phyloP scores from a whole-genome alignment of 1,284 basidiomycete species.

The Spongispora temasekensis region DNA sequence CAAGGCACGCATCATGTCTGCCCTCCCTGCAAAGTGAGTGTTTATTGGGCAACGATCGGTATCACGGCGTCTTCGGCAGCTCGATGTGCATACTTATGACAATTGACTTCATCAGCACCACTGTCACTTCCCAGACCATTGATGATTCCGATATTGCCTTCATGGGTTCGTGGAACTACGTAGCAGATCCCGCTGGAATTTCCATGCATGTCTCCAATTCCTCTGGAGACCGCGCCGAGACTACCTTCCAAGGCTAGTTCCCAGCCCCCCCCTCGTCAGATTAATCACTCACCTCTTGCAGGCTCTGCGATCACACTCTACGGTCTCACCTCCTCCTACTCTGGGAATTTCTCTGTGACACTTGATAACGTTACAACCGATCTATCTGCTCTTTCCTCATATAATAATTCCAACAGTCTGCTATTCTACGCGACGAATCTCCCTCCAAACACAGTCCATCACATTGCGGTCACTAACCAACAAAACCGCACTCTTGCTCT shows the following conservation, averaged over 20 bases:
- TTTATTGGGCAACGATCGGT: constrained; percentile 12
- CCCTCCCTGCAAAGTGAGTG: constrained; percentile 38
- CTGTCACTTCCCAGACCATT: constrained; percentile 38
- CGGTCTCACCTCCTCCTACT: constrained; percentile 54
- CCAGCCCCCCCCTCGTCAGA: constrained; percentile 15
- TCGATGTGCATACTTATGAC: constrained; percentile 19
- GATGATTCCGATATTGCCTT: constrained; percentile 46
- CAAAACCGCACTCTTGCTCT: constrained; percentile 50
- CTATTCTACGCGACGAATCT: constrained; percentile 67
- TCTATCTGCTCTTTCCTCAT: constrained; percentile 44
- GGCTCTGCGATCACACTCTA: constrained; percentile 60
- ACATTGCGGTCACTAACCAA: constrained; percentile 55
- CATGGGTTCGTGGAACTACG: constrained; percentile 51
- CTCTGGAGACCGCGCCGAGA: constrained; percentile 46
- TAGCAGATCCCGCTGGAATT: constrained; percentile 30
- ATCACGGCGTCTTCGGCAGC: background rate
- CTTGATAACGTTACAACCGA: constrained; percentile 51
- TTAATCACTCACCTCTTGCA: constrained; percentile 25
- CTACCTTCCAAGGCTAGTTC: constrained; percentile 49
- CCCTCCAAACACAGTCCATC: constrained; percentile 48
- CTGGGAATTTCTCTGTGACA: constrained; percentile 59
- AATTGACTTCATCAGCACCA: constrained; percentile 37
- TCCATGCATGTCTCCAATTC: constrained; percentile 48
- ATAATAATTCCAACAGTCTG: constrained; percentile 49
- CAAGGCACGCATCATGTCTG: constrained; percentile 46